These are phyloP conservation scores for Phytophthora cryptogea DNA, from an alignment of 352 stramenopile genomes.

Conservation along the genomic window DNA sequence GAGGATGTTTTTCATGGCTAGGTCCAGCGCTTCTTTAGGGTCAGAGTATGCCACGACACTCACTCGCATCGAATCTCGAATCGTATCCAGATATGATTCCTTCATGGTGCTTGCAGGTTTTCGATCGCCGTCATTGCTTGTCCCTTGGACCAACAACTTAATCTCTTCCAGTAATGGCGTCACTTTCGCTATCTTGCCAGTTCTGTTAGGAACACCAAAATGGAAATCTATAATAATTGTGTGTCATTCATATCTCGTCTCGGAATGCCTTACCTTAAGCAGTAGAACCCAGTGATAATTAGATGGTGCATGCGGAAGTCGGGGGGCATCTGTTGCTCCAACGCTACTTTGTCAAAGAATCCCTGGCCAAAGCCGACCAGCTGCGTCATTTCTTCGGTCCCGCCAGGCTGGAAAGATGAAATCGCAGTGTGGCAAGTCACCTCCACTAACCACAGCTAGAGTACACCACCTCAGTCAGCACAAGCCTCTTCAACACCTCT, in stretches of 20 bases:
- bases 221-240: neutral
- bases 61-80: constrained; percentile 58
- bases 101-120: constrained; percentile 20
- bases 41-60: constrained; percentile 46
- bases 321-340: constrained; percentile 30
- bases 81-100: constrained; percentile 52
- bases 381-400: constrained; percentile 31
- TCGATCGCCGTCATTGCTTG: constrained; percentile 8
- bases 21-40: constrained; percentile 43
- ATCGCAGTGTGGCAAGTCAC: constrained; percentile 59
- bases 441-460: constrained; percentile 70
- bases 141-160: constrained; percentile 22
- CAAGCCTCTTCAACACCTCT: neutral
- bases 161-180: constrained; percentile 47
- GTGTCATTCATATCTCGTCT: neutral
- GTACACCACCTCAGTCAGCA: constrained; percentile 10
- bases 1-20: constrained; percentile 61
- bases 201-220: constrained; percentile 31
- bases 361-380: constrained; percentile 52
- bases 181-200: constrained; percentile 52
- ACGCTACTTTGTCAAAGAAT: constrained; percentile 39
- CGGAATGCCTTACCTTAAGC: constrained; percentile 44
- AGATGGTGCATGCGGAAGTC: constrained; percentile 61
- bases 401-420: constrained; percentile 41
- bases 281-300: constrained; percentile 59